phyloP scores from a whole-genome alignment of 2,329 filamentous ascomycete species.

The Epicoccum nigrum region DNA sequence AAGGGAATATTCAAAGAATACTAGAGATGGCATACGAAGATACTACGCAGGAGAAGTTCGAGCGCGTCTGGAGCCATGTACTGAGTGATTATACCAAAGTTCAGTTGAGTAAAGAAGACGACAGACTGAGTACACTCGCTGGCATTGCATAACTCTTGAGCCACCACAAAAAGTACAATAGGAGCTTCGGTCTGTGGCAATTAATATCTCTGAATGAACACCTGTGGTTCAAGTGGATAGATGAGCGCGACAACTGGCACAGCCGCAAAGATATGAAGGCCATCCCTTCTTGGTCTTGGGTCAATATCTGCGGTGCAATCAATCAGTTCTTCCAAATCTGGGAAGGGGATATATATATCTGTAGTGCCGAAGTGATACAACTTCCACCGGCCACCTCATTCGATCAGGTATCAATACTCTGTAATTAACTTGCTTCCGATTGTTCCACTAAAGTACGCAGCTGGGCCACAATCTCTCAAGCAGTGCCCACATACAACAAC shows the following conservation, averaged over 20 bases:
- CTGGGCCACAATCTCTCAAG: neutral
- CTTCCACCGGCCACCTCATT: neutral
- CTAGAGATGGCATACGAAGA: neutral
- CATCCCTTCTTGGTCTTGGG: neutral
- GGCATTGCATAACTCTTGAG: neutral
- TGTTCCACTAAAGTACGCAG: neutral
- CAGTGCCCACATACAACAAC: neutral
- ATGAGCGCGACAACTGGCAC: neutral
- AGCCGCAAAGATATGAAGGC: neutral
- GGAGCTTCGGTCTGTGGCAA: neutral
- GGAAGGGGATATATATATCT: no score
- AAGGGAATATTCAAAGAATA: neutral
- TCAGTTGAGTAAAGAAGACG: neutral
- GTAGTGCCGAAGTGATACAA: neutral
- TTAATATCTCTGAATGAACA: neutral
- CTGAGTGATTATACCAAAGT: neutral
- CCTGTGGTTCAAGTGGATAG: no score
- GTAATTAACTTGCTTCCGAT: neutral
- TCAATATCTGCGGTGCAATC: neutral
- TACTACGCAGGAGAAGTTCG: neutral
- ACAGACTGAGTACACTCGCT: neutral
- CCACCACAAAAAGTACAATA: neutral
- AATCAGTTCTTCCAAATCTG: no score
- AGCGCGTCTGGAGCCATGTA: neutral
- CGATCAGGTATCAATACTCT: neutral